Conservation (phyloP, 1,284 basidiomycete genomes). For the Phylloboletellus chloephorus region DNA sequence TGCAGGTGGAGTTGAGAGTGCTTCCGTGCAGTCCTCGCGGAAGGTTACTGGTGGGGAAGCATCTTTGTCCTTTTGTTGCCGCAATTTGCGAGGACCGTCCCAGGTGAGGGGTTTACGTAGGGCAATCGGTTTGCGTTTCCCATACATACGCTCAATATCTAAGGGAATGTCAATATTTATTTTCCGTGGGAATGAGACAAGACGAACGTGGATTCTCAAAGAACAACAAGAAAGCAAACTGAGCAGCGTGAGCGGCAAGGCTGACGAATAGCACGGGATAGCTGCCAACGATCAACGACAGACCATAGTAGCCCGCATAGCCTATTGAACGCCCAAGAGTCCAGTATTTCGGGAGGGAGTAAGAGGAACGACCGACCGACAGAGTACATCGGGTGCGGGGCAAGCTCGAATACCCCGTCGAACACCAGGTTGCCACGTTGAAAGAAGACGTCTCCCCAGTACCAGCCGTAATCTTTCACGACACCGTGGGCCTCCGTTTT, state of each 20-base stretch:
- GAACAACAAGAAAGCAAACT: slow-evolving; percentile 93
- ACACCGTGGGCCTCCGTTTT: slow-evolving; percentile 97
- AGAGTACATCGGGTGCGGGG: slow-evolving; percentile 91
- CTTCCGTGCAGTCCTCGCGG: slow-evolving; percentile 11
- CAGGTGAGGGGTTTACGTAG: slow-evolving; percentile 64
- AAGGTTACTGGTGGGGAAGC: slow-evolving; percentile 2
- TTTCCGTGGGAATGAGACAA: slow-evolving; percentile 1
- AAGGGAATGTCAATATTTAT: slow-evolving; percentile 1
- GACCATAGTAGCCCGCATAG: slow-evolving; percentile 94
- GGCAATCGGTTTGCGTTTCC: slow-evolving; percentile 81
- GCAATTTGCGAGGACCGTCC: slow-evolving; percentile 11
- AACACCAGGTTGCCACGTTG: slow-evolving; percentile 87
- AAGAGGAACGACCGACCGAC: slow-evolving; percentile 57
- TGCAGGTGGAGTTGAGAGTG: slow-evolving; percentile 51
- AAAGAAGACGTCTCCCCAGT: slow-evolving; percentile 99
- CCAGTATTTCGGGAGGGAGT: neutral
- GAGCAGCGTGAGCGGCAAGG: slow-evolving; percentile 87
- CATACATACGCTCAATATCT: slow-evolving; percentile 94
- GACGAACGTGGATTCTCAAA: slow-evolving; percentile 94
- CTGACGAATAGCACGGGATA: slow-evolving; percentile 92
- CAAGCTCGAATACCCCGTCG: slow-evolving; percentile 95
- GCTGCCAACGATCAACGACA: slow-evolving; percentile 84
- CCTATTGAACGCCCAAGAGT: slow-evolving; percentile 39
- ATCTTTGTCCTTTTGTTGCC: slow-evolving; percentile 6
- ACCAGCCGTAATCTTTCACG: slow-evolving; percentile 92